A percentile compares a stretch with the other conserved stretches of the same genome.
These are phyloP conservation scores for Penicillium pancosmium DNA, from an alignment of 495 filamentous ascomycete genomes.

Conservation along the genomic window DNA sequence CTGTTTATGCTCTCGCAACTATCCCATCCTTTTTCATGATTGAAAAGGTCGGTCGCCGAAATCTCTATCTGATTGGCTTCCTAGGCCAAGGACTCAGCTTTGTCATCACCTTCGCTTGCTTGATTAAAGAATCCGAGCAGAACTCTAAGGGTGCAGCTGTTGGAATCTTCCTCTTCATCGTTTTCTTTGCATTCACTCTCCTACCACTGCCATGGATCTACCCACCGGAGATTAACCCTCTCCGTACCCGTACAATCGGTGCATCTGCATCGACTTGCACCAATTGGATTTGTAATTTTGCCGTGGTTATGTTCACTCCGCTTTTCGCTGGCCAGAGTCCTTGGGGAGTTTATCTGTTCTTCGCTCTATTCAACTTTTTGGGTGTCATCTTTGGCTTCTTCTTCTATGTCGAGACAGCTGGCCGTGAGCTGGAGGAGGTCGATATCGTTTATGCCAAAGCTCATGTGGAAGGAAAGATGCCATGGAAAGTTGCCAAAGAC, in stretches of 20 bases:
- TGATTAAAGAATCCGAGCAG: constrained; percentile 23
- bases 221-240: constrained; percentile 73
- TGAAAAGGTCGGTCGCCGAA: constrained; percentile 73
- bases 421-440: constrained; percentile 73
- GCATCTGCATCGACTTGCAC: constrained; percentile 44
- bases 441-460: constrained; percentile 55
- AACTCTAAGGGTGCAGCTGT: constrained; percentile 42
- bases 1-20: constrained; percentile 68
- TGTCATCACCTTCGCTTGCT: constrained; percentile 40
- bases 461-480: constrained; percentile 41
- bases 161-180: constrained; percentile 45
- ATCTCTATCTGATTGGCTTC: constrained; percentile 70
- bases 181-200: constrained; percentile 43
- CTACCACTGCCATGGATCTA: constrained; percentile 69
- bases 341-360: constrained; percentile 59
- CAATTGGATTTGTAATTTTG: constrained; percentile 53
- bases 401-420: constrained; percentile 71
- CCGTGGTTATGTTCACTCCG: constrained; percentile 52
- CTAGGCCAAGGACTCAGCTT: constrained; percentile 54
- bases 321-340: constrained; percentile 31
- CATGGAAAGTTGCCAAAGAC: constrained; percentile 35
- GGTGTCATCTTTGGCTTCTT: constrained; percentile 67
- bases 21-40: constrained; percentile 68
- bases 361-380: constrained; percentile 66
- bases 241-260: constrained; percentile 70